These are phyloP conservation scores for Sanghuangporus sanghuang DNA, from an alignment of 1,284 basidiomycete genomes.

Conservation along the genomic window DNA sequence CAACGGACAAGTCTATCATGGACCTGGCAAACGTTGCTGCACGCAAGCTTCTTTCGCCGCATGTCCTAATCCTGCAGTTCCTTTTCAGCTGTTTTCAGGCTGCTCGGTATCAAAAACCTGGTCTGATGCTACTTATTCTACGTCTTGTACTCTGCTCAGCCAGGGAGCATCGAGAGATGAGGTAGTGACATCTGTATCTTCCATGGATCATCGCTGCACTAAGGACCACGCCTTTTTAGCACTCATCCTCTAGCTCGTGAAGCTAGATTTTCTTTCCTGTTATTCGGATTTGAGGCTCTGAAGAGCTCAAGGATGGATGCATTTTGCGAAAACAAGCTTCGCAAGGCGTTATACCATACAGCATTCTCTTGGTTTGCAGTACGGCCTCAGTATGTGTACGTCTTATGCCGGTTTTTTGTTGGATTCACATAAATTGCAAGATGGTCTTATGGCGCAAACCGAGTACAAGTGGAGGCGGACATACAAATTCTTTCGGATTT, in stretches of 20 bases:
- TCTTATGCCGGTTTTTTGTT: neutral
- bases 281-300: constrained; percentile 92
- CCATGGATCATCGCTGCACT: neutral
- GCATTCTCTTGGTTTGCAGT: constrained; percentile 94
- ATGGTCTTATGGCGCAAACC: constrained; percentile 93
- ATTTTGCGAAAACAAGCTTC: constrained; percentile 74
- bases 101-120: constrained; percentile 82
- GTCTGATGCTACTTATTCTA: constrained; percentile 83
- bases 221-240: constrained; percentile 36
- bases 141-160: constrained; percentile 80
- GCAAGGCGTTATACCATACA: constrained; percentile 73
- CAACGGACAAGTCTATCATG: constrained; percentile 84
- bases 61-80: constrained; percentile 83
- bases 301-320: constrained; percentile 86
- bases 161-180: constrained; percentile 62
- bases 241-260: constrained; percentile 92
- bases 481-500: constrained; percentile 86
- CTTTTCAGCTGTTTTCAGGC: constrained; percentile 93
- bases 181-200: constrained; percentile 39
- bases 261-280: constrained; percentile 81
- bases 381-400: constrained; percentile 68
- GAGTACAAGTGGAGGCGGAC: constrained; percentile 86
- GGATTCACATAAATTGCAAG: constrained; percentile 33
- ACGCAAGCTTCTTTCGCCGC: constrained; percentile 74
- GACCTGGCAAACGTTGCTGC: constrained; percentile 72